Evolutionary conservation across 768 basidiomycete species (phyloP).

Genomic region (Xerocomus potaroensis): DNA sequence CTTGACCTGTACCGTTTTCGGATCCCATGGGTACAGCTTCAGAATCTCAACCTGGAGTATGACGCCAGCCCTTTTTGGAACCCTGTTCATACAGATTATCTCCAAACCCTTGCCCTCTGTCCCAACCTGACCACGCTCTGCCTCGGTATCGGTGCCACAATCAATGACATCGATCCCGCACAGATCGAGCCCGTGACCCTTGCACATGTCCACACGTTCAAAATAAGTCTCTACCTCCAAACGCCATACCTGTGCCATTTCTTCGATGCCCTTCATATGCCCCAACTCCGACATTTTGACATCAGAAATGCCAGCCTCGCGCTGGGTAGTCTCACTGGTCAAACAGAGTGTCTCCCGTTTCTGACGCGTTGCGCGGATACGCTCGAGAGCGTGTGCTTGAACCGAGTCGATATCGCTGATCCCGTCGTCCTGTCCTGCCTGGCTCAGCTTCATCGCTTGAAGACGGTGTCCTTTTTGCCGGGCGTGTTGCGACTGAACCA

Average conservation of each 20-base stretch:
- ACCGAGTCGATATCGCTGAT: conserved; percentile 23
- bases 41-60: conserved; percentile 25
- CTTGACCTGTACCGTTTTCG: conserved; percentile 26
- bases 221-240: conserved; percentile 23
- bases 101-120: conserved; percentile 20
- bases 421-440: conserved; percentile 18
- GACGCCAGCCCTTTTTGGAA: conserved; percentile 29
- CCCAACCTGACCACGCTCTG: conserved; percentile 25
- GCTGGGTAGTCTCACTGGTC: conserved; percentile 22
- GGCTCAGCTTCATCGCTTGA: conserved; percentile 15
- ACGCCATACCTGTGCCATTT: conserved; percentile 21
- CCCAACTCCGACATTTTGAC: conserved; percentile 23
- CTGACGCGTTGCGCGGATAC: conserved; percentile 24
- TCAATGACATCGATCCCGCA: conserved; percentile 14
- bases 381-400: conserved; percentile 24
- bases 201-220: conserved; percentile 26
- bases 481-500: conserved; percentile 31
- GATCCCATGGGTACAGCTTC: conserved; percentile 28
- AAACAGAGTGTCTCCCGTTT: conserved; percentile 27
- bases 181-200: conserved; percentile 23
- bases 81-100: conserved; percentile 27
- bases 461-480: conserved; percentile 20
- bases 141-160: conserved; percentile 23
- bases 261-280: conserved; percentile 26
- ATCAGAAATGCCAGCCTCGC: conserved; percentile 28